A percentile compares a stretch with the other conserved stretches of the same genome.
Evolutionary conservation across 768 basidiomycete genomes (phyloP).

Genomic region (Leccinum barrowsii): DNA sequence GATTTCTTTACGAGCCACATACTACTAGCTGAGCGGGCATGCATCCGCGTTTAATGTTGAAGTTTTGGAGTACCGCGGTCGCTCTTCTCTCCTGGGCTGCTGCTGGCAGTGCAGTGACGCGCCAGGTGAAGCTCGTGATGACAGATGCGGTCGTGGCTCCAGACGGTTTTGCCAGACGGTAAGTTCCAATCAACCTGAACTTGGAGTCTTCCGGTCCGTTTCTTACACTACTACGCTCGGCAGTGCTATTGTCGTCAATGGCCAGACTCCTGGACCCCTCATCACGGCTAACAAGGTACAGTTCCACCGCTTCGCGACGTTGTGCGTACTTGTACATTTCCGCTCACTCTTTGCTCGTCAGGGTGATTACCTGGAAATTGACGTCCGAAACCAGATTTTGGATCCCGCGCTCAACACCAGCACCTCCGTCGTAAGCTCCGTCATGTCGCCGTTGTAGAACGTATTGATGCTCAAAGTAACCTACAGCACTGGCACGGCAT

Average conservation of each 20-base stretch:
- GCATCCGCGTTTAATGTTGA: slow-evolving; percentile 5
- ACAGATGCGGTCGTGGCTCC: slow-evolving; percentile 39
- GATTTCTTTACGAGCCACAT: neutral
- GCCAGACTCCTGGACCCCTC: slow-evolving; percentile 37
- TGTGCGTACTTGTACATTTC: neutral
- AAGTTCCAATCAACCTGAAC: neutral
- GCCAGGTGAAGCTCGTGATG: slow-evolving; percentile 28
- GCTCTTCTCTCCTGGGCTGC: slow-evolving; percentile 6
- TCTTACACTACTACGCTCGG: slow-evolving; percentile 13
- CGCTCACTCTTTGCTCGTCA: slow-evolving; percentile 10
- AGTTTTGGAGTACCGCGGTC: neutral
- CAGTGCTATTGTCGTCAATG: slow-evolving; percentile 40
- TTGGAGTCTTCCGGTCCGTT: neutral
- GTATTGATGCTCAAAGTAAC: neutral
- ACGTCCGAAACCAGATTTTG: slow-evolving; percentile 38
- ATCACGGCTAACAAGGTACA: slow-evolving; percentile 39
- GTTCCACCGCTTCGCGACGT: neutral
- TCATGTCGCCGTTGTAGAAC: neutral
- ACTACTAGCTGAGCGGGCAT: slow-evolving; percentile 6
- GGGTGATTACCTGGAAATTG: slow-evolving; percentile 40
- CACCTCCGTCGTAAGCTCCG: slow-evolving; percentile 38
- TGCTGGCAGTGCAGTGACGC: slow-evolving; percentile 6
- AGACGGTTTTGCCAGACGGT: slow-evolving; percentile 39
- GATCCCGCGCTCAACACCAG: slow-evolving; percentile 38
- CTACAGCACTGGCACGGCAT: slow-evolving; percentile 46